A percentile compares a stretch with the other conserved stretches of the same genome.
Conservation (phyloP, 2,329 filamentous ascomycete species). For the Tolypocladium ophioglossoides region DNA sequence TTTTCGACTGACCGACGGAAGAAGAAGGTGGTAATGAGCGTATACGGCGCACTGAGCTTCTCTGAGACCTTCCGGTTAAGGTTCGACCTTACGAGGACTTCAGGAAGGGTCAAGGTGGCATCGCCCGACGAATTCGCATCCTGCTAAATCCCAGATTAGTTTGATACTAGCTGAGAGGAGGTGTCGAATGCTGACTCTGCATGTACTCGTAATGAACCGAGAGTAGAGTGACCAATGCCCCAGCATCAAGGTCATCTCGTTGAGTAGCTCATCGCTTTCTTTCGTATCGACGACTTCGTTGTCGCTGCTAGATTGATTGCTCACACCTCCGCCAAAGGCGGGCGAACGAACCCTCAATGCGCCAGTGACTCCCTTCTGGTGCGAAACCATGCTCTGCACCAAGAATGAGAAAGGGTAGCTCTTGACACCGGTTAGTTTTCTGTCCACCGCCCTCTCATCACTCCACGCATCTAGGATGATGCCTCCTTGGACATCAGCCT, state of each 20-base stretch:
- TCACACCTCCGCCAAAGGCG: slow-evolving; percentile 42
- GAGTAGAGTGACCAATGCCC: slow-evolving; percentile 88
- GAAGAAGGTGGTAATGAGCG: slow-evolving; percentile 89
- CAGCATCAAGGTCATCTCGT: slow-evolving; percentile 85
- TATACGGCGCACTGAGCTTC: slow-evolving; percentile 72
- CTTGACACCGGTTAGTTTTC: slow-evolving; percentile 87
- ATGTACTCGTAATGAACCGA: slow-evolving; percentile 79
- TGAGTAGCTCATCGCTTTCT: slow-evolving; percentile 78
- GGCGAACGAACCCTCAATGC: slow-evolving; percentile 68
- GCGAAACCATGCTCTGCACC: slow-evolving; percentile 81
- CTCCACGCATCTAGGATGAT: slow-evolving; percentile 94
- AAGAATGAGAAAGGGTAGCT: slow-evolving; percentile 97
- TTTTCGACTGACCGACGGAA: slow-evolving; percentile 94
- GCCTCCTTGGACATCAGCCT: slow-evolving; percentile 92
- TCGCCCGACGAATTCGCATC: slow-evolving; percentile 28
- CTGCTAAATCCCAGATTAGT: slow-evolving; percentile 34
- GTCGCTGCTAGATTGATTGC: slow-evolving; percentile 56
- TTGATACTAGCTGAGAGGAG: slow-evolving; percentile 5
- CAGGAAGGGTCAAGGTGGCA: slow-evolving; percentile 54
- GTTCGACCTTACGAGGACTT: slow-evolving; percentile 67
- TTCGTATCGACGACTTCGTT: slow-evolving; percentile 96
- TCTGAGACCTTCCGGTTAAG: slow-evolving; percentile 68
- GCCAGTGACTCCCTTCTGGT: slow-evolving; percentile 54
- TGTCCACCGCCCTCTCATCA: slow-evolving; percentile 75
- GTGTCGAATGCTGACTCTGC: slow-evolving; percentile 45